Evolutionary conservation across 139 green algal species (phyloP).

Genomic region (Astrephomene gubernaculifera): DNA sequence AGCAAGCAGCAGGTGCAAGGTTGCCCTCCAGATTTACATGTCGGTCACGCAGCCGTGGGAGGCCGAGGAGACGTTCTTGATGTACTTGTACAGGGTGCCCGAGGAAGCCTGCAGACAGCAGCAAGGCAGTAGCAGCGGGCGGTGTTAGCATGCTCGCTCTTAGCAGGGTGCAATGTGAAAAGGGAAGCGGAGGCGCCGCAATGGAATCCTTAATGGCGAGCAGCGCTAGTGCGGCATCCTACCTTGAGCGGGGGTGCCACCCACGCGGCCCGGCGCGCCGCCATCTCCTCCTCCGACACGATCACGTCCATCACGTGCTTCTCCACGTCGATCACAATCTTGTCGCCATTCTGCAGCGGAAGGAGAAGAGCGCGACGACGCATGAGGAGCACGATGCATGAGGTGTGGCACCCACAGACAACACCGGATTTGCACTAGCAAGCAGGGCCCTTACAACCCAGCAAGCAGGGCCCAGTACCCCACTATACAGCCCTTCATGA

Average conservation of each 20-base stretch:
- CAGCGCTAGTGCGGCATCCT: not conserved
- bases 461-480: too few relatives aligned
- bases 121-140: not conserved
- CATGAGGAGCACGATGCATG: too few relatives aligned
- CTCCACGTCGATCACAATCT: slow-evolving; percentile 91
- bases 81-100: slow-evolving; percentile 99
- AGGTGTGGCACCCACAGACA: too few relatives aligned
- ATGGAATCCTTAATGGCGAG: not conserved
- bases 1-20: too few relatives aligned
- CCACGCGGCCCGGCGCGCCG: slow-evolving; percentile 75
- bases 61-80: slow-evolving; percentile 90
- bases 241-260: slow-evolving; percentile 86
- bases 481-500: too few relatives aligned
- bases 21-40: too few relatives aligned
- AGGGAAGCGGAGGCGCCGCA: not conserved
- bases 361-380: too few relatives aligned
- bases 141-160: not conserved
- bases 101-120: slow-evolving; percentile 38
- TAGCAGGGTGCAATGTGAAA: not conserved
- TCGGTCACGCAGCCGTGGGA: slow-evolving; percentile 96
- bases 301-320: slow-evolving; percentile 85
- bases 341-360: slow-evolving; percentile 90
- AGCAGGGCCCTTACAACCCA: too few relatives aligned
- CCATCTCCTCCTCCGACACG: slow-evolving; percentile 81
- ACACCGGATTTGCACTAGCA: too few relatives aligned